phyloP scores from a whole-genome alignment of 164 flowering plant species.

The Akebia trifoliata region DNA sequence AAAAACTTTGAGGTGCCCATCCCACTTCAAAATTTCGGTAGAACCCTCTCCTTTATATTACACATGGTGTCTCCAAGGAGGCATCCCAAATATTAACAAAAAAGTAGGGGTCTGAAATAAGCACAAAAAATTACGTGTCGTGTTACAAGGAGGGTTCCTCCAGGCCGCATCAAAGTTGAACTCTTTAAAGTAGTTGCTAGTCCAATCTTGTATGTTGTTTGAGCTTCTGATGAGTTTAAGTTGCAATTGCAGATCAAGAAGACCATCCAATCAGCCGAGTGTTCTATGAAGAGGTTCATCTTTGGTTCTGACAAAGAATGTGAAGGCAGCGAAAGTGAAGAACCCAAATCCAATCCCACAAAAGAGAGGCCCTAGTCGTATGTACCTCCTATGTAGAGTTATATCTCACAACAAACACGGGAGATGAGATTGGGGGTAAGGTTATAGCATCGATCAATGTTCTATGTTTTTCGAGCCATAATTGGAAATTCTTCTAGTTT shows the following conservation, averaged over 20 bases:
- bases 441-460: not conserved
- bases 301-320: conserved; percentile 36
- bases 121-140: too few species aligned
- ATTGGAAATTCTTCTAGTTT: not conserved
- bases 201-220: not conserved
- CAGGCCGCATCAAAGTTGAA: not conserved
- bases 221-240: conserved; percentile 6
- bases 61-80: too few species aligned
- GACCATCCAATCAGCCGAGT: conserved; percentile 49
- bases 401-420: not conserved
- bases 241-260: conserved; percentile 53
- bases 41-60: too few species aligned
- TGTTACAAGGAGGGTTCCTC: too few species aligned
- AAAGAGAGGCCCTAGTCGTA: conserved; percentile 13
- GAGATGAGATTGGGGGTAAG: not conserved
- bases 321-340: conserved; percentile 21
- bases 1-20: too few species aligned
- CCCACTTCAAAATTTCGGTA: too few species aligned
- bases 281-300: conserved; percentile 43
- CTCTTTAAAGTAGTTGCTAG: not conserved
- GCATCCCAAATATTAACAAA: too few species aligned
- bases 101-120: too few species aligned
- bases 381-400: too few species aligned
- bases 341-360: conserved; percentile 5
- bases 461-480: not conserved